phyloP scores from a whole-genome alignment of 352 stramenopile species.

The Pythium sp. region DNA sequence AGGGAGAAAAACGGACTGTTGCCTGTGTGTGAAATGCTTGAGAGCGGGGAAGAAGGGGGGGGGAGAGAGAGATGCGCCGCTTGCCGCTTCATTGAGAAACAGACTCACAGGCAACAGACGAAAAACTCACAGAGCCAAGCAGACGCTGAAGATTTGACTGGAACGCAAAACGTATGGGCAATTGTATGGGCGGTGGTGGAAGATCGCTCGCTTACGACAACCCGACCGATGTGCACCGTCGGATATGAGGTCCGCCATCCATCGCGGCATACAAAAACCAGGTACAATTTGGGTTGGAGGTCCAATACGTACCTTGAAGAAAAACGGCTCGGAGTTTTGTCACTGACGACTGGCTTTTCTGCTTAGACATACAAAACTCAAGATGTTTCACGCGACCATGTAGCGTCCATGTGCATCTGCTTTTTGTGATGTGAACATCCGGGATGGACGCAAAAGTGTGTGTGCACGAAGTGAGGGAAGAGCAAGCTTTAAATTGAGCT shows the following conservation, averaged over 20 bases:
- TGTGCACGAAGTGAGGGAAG: not conserved
- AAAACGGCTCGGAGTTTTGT: not conserved
- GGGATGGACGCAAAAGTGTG: not conserved
- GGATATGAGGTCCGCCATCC: not conserved
- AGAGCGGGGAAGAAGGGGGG: not conserved
- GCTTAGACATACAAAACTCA: not conserved
- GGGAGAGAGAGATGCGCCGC: not conserved
- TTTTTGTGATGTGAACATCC: not conserved
- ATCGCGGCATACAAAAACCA: not conserved
- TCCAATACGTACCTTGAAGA: not conserved
- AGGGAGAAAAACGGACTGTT: not conserved
- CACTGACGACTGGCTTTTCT: not conserved
- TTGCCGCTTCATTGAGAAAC: not conserved
- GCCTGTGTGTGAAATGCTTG: not conserved
- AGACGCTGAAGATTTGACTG: not conserved
- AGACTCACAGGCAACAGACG: not conserved
- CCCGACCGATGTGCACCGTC: not conserved
- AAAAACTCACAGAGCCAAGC: not conserved
- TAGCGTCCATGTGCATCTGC: not conserved
- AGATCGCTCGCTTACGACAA: not conserved
- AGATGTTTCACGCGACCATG: not conserved
- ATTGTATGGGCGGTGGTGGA: not conserved
- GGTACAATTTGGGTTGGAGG: not conserved
- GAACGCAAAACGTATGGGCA: not conserved
- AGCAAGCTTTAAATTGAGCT: not conserved